Evolutionary conservation across 2,329 filamentous ascomycete genomes (phyloP).

Genomic region (Sporothrix mexicana): DNA sequence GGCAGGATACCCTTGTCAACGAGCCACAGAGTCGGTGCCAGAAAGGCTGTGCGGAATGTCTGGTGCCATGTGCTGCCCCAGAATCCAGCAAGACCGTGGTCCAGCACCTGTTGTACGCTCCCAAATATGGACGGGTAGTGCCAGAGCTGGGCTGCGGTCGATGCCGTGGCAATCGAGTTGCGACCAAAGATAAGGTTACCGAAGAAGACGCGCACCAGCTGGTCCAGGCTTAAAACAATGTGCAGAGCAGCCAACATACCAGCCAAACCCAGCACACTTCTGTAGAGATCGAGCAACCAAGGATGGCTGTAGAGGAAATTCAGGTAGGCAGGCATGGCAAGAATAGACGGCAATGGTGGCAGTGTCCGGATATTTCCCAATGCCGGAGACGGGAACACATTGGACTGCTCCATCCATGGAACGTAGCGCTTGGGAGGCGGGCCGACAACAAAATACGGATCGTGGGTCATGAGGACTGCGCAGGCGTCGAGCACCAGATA

Average conservation of each 20-base stretch:
- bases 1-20: slow-evolving; percentile 49
- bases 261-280: slow-evolving; percentile 60
- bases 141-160: slow-evolving; percentile 56
- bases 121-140: slow-evolving; percentile 63
- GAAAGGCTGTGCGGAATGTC: slow-evolving; percentile 77
- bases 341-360: slow-evolving; percentile 42
- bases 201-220: slow-evolving; percentile 36
- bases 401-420: slow-evolving; percentile 40
- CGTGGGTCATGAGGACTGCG: slow-evolving; percentile 71
- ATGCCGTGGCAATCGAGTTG: slow-evolving; percentile 53
- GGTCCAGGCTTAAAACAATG: slow-evolving; percentile 60
- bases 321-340: slow-evolving; percentile 52
- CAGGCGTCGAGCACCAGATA: slow-evolving; percentile 74
- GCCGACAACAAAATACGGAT: slow-evolving; percentile 75
- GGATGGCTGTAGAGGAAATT: slow-evolving; percentile 17
- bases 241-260: slow-evolving; percentile 66
- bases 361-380: slow-evolving; percentile 40
- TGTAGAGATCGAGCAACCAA: slow-evolving; percentile 44
- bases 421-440: slow-evolving; percentile 39
- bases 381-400: slow-evolving; percentile 18
- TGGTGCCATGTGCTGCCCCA: slow-evolving; percentile 95
- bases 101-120: slow-evolving; percentile 59
- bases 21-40: slow-evolving; percentile 62
- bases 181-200: slow-evolving; percentile 16
- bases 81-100: slow-evolving; percentile 76